These are phyloP conservation scores for Ulmus americana DNA, from an alignment of 331 rosid species.

Conservation along the genomic window DNA sequence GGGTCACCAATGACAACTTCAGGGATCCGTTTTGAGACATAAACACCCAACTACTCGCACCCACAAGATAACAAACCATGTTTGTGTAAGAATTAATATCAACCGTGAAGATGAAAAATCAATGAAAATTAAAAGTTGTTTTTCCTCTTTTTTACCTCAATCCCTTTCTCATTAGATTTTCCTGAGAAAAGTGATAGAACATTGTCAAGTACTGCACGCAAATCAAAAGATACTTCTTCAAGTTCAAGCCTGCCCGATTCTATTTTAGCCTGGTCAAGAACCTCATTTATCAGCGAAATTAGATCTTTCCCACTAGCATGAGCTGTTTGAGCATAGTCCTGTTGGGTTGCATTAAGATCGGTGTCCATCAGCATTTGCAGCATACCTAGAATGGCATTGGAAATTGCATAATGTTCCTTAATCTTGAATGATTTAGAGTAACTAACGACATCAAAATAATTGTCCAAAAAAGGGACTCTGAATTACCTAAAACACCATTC, in stretches of 20 bases:
- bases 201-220: constrained; percentile 69
- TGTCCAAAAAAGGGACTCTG: too few species aligned
- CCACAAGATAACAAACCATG: constrained; percentile 31
- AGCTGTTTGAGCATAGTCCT: constrained; percentile 78
- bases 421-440: constrained; percentile 13
- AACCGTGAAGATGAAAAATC: constrained; percentile 2
- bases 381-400: constrained; percentile 59
- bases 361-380: constrained; percentile 97
- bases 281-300: constrained; percentile 83
- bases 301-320: constrained; percentile 78
- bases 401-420: constrained; percentile 17
- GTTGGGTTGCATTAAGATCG: constrained; percentile 68
- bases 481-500: constrained; percentile 92
- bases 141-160: constrained; percentile 52
- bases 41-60: constrained; percentile 73
- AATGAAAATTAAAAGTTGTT: neutral
- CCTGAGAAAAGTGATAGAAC: constrained; percentile 64
- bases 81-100: constrained; percentile 19
- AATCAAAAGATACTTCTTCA: constrained; percentile 74
- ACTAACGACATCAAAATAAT: constrained; percentile 5
- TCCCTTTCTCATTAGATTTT: constrained; percentile 62
- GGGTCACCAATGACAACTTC: constrained; percentile 82
- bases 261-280: constrained; percentile 93
- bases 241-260: constrained; percentile 95
- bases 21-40: constrained; percentile 73